Conservation (phyloP, 805 yeast species). For the Maudiozyma pseudohumilis region DNA sequence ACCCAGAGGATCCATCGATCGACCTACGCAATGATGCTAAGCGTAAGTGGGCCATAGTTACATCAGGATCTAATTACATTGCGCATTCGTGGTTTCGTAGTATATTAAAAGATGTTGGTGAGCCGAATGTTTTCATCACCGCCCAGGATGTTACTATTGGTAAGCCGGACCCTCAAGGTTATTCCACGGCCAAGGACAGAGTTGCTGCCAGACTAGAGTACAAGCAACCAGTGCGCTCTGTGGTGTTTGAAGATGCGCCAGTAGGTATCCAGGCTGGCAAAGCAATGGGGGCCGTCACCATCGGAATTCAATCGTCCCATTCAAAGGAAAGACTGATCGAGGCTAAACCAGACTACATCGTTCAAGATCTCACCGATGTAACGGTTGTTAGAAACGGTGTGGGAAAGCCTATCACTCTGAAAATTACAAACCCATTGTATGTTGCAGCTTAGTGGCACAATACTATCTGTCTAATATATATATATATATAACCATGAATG, state of each 20-base stretch:
- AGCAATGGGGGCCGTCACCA: constrained; percentile 63
- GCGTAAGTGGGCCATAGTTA: constrained; percentile 70
- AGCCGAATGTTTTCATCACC: constrained; percentile 68
- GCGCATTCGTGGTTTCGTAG: constrained; percentile 62
- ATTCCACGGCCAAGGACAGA: constrained; percentile 44
- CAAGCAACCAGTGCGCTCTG: constrained; percentile 24
- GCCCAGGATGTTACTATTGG: constrained; percentile 65
- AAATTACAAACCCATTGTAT: constrained; percentile 9
- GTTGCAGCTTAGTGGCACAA: no score
- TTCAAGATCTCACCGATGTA: constrained; percentile 43
- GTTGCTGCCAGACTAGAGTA: constrained; percentile 34
- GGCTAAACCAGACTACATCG: constrained; percentile 73
- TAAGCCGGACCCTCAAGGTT: constrained; percentile 79
- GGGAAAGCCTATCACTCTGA: constrained; percentile 4
- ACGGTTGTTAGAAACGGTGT: constrained; percentile 9
- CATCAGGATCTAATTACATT: constrained; percentile 63
- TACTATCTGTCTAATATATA: no score
- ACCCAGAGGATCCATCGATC: constrained; percentile 6
- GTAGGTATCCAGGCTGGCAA: constrained; percentile 77
- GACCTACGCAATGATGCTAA: constrained; percentile 17
- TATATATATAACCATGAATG: no score
- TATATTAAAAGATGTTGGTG: constrained; percentile 41
- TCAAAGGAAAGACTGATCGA: constrained; percentile 50
- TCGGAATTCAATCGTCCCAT: constrained; percentile 70
- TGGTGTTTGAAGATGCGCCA: constrained; percentile 79